Evolutionary conservation across 805 yeast genomes (phyloP).

Genomic region (Saturnispora sanitii): DNA sequence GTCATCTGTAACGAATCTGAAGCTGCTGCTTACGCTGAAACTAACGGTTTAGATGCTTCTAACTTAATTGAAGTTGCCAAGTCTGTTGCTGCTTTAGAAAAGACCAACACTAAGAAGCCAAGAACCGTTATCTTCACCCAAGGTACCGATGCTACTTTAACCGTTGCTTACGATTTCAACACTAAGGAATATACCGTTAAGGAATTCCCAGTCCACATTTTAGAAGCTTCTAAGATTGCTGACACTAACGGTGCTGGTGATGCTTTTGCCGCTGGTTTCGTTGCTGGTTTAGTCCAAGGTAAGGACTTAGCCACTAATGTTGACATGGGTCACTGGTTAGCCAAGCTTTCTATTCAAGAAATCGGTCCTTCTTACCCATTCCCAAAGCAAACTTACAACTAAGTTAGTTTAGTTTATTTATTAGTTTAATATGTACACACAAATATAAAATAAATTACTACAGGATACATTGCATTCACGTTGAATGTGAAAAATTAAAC

Average conservation of each 20-base stretch:
- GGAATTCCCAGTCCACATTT: conserved; percentile 60
- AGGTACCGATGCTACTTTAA: conserved; percentile 84
- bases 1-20: conserved; percentile 95
- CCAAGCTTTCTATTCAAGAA: conserved; percentile 82
- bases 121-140: conserved; percentile 93
- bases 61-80: conserved; percentile 75
- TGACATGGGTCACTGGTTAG: conserved; percentile 95
- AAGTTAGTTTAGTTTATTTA: conserved; percentile 47
- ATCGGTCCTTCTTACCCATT: conserved; percentile 91
- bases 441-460: no score
- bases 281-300: conserved; percentile 77
- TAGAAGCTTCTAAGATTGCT: conserved; percentile 55
- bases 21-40: conserved; percentile 87
- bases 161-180: conserved; percentile 47
- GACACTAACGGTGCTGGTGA: conserved; percentile 99
- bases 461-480: no score
- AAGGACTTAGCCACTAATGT: conserved; percentile 50
- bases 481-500: no score
- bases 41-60: conserved; percentile 54
- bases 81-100: conserved; percentile 68
- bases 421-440: no score
- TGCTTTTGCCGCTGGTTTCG: conserved; percentile 94
- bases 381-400: conserved; percentile 49
- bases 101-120: conserved; percentile 53
- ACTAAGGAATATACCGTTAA: conserved; percentile 38